phyloP scores from a whole-genome alignment of 2,329 filamentous ascomycete species.

The Parafenestella ontariensis region DNA sequence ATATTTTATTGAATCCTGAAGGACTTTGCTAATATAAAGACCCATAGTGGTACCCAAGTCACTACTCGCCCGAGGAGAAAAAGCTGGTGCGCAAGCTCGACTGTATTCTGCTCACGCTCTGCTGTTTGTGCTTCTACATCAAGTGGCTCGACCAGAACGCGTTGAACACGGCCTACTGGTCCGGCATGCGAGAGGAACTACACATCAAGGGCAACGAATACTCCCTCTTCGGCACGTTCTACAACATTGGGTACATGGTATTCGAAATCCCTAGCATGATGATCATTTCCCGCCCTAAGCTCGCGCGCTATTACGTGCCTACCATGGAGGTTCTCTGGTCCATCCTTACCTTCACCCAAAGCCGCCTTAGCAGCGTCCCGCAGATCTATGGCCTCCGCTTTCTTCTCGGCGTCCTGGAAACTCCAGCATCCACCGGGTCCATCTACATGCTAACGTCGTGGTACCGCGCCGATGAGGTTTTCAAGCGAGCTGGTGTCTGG shows the following conservation, averaged over 20 bases:
- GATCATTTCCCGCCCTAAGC: conserved; percentile 42
- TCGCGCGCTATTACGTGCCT: conserved; percentile 41
- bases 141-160: conserved; percentile 33
- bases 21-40: neutral
- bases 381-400: conserved; percentile 46
- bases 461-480: conserved; percentile 52
- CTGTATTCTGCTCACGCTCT: conserved; percentile 24
- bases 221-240: conserved; percentile 51
- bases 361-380: conserved; percentile 35
- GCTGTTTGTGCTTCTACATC: conserved; percentile 32
- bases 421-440: conserved; percentile 35
- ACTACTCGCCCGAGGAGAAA: conserved; percentile 28
- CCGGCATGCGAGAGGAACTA: conserved; percentile 29
- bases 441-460: conserved; percentile 43
- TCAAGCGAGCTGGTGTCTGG: conserved; percentile 61
- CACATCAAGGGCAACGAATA: conserved; percentile 63
- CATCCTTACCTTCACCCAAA: conserved; percentile 43
- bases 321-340: conserved; percentile 46
- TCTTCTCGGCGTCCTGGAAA: conserved; percentile 38
- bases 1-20: neutral
- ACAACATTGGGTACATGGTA: conserved; percentile 42
- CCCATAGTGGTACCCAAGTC: conserved; percentile 25
- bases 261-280: conserved; percentile 44
- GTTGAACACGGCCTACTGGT: conserved; percentile 26
- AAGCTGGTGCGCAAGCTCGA: conserved; percentile 28